Percentiles rank a stretch among this genome's conserved stretches.
These are phyloP conservation scores for Asterella californica DNA, from an alignment of 225 moss, liverwort and hornwort genomes.

Conservation along the genomic window DNA sequence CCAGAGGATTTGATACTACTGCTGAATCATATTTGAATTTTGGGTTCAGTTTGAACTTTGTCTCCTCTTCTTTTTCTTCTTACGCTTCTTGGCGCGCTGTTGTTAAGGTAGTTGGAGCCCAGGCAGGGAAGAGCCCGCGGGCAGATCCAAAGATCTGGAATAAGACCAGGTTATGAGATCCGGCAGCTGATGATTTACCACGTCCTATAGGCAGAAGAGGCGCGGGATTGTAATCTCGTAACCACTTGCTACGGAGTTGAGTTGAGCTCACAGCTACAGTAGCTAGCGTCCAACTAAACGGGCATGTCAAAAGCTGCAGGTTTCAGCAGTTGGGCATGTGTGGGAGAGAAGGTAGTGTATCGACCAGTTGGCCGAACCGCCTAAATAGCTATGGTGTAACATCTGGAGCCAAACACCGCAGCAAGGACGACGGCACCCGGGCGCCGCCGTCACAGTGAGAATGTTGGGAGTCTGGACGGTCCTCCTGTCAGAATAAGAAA, in stretches of 20 bases:
- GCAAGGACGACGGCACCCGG: neutral
- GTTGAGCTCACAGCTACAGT: neutral
- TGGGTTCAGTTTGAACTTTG: no score
- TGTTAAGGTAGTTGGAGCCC: neutral
- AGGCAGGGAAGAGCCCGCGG: neutral
- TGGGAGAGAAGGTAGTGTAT: neutral
- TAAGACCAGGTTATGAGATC: neutral
- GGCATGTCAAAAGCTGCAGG: neutral
- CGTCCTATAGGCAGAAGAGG: neutral
- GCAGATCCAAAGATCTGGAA: neutral
- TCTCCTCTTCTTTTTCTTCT: no score
- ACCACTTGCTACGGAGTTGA: neutral
- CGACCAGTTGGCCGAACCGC: neutral
- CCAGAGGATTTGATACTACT: no score
- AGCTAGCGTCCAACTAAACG: neutral
- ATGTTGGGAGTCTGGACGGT: neutral
- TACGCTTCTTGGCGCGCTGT: no score
- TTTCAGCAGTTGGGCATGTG: neutral
- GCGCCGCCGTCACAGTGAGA: conserved; percentile 11
- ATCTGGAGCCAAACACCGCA: neutral
- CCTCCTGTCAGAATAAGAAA: neutral
- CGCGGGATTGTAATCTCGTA: neutral
- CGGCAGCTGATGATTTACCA: neutral
- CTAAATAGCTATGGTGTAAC: neutral
- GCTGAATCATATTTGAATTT: no score